Percentiles rank a stretch among this genome's conserved stretches.
These are phyloP conservation scores for Podospora conica DNA, from an alignment of 495 filamentous ascomycete genomes.

Conservation along the genomic window DNA sequence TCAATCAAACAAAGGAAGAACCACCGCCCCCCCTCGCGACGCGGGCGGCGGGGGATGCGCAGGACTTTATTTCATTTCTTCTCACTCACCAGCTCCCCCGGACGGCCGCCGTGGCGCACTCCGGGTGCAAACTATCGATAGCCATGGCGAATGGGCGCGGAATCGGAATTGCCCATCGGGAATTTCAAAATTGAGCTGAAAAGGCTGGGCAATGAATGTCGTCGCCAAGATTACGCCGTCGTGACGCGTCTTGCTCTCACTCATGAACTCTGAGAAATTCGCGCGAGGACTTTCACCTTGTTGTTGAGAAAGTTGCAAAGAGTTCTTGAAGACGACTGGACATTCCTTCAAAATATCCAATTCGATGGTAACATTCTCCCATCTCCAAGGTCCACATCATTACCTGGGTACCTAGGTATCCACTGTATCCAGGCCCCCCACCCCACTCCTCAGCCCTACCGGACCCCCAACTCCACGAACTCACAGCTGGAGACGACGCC, in stretches of 20 bases:
- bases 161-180: neutral
- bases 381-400: too few relatives aligned
- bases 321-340: too few relatives aligned
- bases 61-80: neutral
- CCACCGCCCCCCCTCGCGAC: neutral
- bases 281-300: too few relatives aligned
- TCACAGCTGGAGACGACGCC: neutral
- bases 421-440: neutral
- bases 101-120: neutral
- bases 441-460: neutral
- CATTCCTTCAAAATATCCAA: too few relatives aligned
- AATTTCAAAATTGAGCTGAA: neutral
- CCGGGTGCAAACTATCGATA: neutral
- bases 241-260: neutral
- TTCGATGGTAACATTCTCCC: too few relatives aligned
- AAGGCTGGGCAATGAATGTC: neutral
- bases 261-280: too few relatives aligned
- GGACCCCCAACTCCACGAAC: neutral
- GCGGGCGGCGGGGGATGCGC: neutral
- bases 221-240: neutral
- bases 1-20: neutral
- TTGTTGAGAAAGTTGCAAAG: too few relatives aligned
- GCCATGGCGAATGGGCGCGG: neutral
- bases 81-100: neutral
- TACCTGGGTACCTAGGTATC: too few relatives aligned